Percentiles rank a stretch among this genome's conserved stretches.
Conservation (phyloP, 805 yeast species). For the Suhomyces sp. region DNA sequence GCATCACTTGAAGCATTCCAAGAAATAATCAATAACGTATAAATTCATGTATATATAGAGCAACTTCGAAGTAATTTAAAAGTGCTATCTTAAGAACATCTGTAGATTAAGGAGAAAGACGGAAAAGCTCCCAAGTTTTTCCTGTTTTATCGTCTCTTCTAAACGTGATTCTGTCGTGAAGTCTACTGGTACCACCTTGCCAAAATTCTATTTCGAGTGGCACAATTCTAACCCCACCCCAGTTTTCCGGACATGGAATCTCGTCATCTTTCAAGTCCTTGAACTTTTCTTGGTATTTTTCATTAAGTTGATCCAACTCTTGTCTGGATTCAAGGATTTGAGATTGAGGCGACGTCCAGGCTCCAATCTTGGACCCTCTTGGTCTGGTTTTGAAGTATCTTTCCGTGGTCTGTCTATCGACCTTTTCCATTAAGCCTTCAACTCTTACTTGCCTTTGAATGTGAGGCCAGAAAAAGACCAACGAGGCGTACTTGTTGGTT, state of each 20-base stretch:
- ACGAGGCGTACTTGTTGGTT: constrained; percentile 74
- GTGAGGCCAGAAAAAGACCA: constrained; percentile 90
- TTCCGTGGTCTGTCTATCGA: constrained; percentile 68
- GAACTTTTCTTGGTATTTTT: constrained; percentile 52
- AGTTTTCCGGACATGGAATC: constrained; percentile 86
- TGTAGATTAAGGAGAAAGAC: constrained; percentile 63
- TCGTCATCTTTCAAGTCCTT: constrained; percentile 53
- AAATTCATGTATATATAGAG: constrained; percentile 6
- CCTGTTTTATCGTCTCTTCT: constrained; percentile 48
- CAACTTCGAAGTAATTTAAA: background rate
- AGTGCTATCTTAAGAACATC: background rate
- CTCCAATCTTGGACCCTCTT: constrained; percentile 89
- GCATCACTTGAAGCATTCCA: constrained; percentile 21
- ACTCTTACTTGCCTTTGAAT: constrained; percentile 90
- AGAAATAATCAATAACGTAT: constrained; percentile 5
- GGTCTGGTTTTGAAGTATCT: constrained; percentile 86
- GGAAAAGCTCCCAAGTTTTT: constrained; percentile 55
- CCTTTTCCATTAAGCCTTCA: constrained; percentile 79
- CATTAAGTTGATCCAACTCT: constrained; percentile 56
- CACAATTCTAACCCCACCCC: constrained; percentile 92
- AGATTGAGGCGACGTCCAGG: constrained; percentile 95
- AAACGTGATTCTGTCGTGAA: constrained; percentile 85
- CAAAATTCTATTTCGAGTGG: constrained; percentile 94
- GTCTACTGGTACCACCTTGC: constrained; percentile 90
- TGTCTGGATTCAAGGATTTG: constrained; percentile 54